phyloP scores from a whole-genome alignment of 805 yeast genomes.

The Saccharomycopsis microspora region DNA sequence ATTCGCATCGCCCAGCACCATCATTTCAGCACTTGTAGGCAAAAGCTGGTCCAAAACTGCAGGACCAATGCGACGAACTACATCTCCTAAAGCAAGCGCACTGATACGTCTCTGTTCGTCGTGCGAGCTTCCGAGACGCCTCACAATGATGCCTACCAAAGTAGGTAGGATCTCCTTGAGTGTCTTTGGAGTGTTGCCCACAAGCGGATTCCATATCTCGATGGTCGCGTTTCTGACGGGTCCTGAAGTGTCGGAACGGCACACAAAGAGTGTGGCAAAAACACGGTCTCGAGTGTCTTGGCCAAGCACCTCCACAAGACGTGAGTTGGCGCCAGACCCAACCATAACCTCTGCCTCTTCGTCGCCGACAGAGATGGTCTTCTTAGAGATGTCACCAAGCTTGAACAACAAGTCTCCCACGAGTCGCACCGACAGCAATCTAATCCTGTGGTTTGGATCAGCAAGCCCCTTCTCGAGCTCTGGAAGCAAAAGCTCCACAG shows the following conservation, averaged over 20 bases:
- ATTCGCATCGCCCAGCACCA: constrained; percentile 54
- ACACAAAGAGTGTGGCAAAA: constrained; percentile 76
- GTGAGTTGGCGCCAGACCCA: constrained; percentile 22
- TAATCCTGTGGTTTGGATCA: constrained; percentile 72
- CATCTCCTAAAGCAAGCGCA: constrained; percentile 87
- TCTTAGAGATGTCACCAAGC: constrained; percentile 81
- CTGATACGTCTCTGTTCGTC: constrained; percentile 75
- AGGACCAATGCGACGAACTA: constrained; percentile 88
- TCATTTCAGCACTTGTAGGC: constrained; percentile 67
- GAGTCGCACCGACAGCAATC: constrained; percentile 88
- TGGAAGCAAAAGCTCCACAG: constrained; percentile 87
- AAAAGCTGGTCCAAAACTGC: constrained; percentile 73
- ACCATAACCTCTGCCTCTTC: constrained; percentile 22
- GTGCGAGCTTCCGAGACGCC: constrained; percentile 74
- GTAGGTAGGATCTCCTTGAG: constrained; percentile 86
- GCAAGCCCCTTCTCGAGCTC: constrained; percentile 86
- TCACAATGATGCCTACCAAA: constrained; percentile 68
- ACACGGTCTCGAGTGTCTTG: constrained; percentile 80
- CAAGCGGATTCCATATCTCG: constrained; percentile 95
- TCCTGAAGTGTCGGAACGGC: constrained; percentile 86
- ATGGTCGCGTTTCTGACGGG: constrained; percentile 81
- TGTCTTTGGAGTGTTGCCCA: constrained; percentile 90
- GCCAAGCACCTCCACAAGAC: constrained; percentile 73
- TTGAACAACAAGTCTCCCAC: constrained; percentile 93
- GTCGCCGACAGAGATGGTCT: constrained; percentile 40